Evolutionary conservation across 345 rosid species (phyloP).

Genomic region (Aurinia saxatilis): DNA sequence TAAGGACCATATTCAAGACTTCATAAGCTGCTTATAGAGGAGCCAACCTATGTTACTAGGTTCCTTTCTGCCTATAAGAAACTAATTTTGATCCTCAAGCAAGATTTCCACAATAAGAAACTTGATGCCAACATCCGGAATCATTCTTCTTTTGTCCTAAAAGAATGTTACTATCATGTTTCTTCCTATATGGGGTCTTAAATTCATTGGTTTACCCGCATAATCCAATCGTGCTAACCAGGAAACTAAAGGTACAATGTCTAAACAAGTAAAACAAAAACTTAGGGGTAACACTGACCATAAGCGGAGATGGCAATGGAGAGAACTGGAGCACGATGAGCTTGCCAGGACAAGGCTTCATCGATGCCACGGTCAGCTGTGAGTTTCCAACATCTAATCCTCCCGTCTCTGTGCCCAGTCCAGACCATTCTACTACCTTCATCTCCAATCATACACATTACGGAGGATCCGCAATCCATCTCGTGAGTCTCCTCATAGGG

Average conservation of each 20-base stretch:
- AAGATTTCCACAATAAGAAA: neutral
- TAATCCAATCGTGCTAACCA: neutral
- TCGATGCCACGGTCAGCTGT: conserved; percentile 28
- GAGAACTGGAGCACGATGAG: conserved; percentile 80
- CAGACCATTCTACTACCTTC: conserved; percentile 60
- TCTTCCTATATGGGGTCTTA: neutral
- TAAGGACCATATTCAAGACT: neutral
- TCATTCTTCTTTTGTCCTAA: neutral
- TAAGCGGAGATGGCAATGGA: conserved; percentile 60
- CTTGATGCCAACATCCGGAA: neutral
- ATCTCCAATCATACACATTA: conserved; percentile 69
- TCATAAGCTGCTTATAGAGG: neutral
- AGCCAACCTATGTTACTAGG: neutral
- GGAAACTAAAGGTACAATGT: neutral
- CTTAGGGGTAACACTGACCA: conserved; percentile 54
- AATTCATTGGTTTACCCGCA: neutral
- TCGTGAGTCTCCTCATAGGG: conserved; percentile 58
- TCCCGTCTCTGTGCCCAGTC: conserved; percentile 95
- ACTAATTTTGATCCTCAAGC: neutral
- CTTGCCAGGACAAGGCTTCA: conserved; percentile 78
- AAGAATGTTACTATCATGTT: neutral
- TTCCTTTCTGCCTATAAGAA: no score
- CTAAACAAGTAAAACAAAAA: neutral
- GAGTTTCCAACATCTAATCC: conserved; percentile 70
- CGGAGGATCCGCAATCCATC: conserved; percentile 37